phyloP scores from a whole-genome alignment of 2,329 filamentous ascomycete species.

The Elsinoe batatas region DNA sequence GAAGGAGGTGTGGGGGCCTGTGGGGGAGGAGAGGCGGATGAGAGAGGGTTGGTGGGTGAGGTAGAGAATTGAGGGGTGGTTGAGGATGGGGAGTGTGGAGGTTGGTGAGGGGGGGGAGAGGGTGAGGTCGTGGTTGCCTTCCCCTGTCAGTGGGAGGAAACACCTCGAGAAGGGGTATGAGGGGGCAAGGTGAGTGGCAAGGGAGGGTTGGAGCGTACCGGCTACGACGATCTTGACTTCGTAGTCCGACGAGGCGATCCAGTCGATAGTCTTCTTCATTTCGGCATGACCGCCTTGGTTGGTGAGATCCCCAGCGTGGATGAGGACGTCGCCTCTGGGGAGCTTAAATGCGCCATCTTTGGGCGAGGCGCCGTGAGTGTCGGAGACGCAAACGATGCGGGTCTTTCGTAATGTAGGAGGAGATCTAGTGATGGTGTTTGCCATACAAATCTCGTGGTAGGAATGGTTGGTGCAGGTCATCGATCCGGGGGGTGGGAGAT shows the following conservation, averaged over 20 bases:
- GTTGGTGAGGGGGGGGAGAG: slow-evolving; percentile 48
- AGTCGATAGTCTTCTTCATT: slow-evolving; percentile 52
- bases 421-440: neutral
- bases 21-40: slow-evolving; percentile 44
- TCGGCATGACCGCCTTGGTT: slow-evolving; percentile 55
- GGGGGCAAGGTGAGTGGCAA: neutral
- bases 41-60: slow-evolving; percentile 49
- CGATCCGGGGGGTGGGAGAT: neutral
- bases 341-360: slow-evolving; percentile 47
- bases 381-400: slow-evolving; percentile 64
- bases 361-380: slow-evolving; percentile 59
- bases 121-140: slow-evolving; percentile 67
- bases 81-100: slow-evolving; percentile 38
- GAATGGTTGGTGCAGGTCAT: neutral
- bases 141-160: neutral
- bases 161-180: neutral
- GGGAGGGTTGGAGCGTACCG: slow-evolving; percentile 35
- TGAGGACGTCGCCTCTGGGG: slow-evolving; percentile 61
- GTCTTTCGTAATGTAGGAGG: slow-evolving; percentile 33
- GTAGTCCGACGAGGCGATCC: slow-evolving; percentile 59
- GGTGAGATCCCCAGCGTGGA: slow-evolving; percentile 68
- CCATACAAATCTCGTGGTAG: neutral
- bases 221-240: slow-evolving; percentile 62
- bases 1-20: slow-evolving; percentile 51
- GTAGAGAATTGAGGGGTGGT: slow-evolving; percentile 50